phyloP scores from a whole-genome alignment of 129 eudicot genomes.

The Flaveria sonorensis region DNA sequence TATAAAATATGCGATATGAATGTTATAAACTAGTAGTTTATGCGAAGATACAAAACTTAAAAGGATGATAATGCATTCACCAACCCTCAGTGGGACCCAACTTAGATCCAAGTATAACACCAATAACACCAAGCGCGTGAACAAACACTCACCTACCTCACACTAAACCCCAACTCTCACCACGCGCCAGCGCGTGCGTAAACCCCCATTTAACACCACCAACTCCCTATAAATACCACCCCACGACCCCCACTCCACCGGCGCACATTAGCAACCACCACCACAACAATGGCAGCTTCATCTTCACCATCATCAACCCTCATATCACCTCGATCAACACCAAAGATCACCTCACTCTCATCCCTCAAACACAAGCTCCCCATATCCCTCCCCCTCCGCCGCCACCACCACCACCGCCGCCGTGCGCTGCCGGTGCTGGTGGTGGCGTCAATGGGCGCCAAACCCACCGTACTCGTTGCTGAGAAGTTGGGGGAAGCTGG shows the following conservation, averaged over 20 bases:
- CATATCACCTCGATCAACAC: conserved; percentile 44
- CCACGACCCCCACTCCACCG: conserved; percentile 31
- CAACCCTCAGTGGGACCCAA: conserved; percentile 37
- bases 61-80: conserved; percentile 18
- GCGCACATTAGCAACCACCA: conserved; percentile 18
- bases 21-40: neutral
- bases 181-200: conserved; percentile 20
- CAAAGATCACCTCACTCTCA: conserved; percentile 28
- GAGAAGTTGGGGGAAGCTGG: conserved; percentile 96
- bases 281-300: conserved; percentile 57
- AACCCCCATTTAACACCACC: neutral
- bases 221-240: conserved; percentile 27
- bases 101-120: conserved; percentile 33
- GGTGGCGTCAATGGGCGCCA: conserved; percentile 58
- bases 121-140: conserved; percentile 32
- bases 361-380: conserved; percentile 49
- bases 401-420: conserved; percentile 44
- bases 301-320: conserved; percentile 43
- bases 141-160: conserved; percentile 36
- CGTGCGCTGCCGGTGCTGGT: conserved; percentile 37
- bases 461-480: conserved; percentile 93
- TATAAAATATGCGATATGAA: no score
- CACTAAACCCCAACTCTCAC: neutral
- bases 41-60: neutral
- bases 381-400: conserved; percentile 41